Evolutionary conservation across 441 rosid genomes (phyloP).

Genomic region (Breynia disticha): DNA sequence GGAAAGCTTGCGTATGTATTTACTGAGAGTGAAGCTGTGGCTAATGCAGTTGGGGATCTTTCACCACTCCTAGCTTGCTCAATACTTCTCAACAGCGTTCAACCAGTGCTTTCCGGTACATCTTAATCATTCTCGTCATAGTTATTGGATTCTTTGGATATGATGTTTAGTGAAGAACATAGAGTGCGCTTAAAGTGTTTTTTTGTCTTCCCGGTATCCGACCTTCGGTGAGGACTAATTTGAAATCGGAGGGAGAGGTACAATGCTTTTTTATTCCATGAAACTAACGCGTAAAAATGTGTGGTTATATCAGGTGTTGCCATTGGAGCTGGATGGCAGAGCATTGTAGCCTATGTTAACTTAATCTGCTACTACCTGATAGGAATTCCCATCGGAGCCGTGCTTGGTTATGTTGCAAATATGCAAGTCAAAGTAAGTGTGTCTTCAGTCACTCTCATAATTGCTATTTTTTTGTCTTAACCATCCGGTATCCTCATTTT

Average conservation of each 20-base stretch:
- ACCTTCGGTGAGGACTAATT: too few species aligned
- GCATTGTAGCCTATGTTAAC: slow-evolving; percentile 46
- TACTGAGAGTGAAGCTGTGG: slow-evolving; percentile 39
- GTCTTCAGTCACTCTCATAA: background rate
- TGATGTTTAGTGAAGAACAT: too few species aligned
- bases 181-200: too few species aligned
- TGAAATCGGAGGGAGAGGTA: too few species aligned
- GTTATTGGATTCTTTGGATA: background rate
- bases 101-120: slow-evolving; percentile 82
- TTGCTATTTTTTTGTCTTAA: too few species aligned
- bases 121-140: background rate
- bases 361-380: slow-evolving; percentile 49
- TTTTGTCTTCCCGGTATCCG: too few species aligned
- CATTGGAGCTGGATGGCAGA: slow-evolving; percentile 74
- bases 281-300: background rate
- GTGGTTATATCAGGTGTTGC: slow-evolving; percentile 45
- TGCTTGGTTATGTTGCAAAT: slow-evolving; percentile 38
- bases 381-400: slow-evolving; percentile 47
- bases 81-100: slow-evolving; percentile 51
- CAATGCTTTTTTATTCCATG: too few species aligned
- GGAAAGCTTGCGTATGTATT: slow-evolving; percentile 44
- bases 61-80: slow-evolving; percentile 61
- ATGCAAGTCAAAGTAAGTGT: slow-evolving; percentile 38
- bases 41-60: slow-evolving; percentile 43
- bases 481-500: too few species aligned